Percentiles rank a stretch among this genome's conserved stretches.
Evolutionary conservation across 2,329 filamentous ascomycete species (phyloP).

Genomic region (Gremmenia infestans): DNA sequence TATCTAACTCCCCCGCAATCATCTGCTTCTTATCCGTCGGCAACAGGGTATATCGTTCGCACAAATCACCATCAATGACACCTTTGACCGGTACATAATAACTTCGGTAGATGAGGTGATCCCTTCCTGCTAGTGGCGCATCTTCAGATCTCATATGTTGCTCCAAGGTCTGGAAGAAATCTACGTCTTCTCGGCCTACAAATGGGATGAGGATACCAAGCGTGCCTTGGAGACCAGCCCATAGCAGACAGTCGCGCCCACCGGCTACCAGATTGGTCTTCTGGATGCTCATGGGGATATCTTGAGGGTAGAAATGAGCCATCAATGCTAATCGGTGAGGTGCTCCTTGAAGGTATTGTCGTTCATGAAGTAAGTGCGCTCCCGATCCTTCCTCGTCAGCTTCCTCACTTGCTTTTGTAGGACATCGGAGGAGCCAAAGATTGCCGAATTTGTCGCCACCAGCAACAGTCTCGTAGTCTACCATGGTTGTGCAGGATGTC

Average conservation of each 20-base stretch:
- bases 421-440: conserved; percentile 85
- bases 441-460: conserved; percentile 98
- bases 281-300: conserved; percentile 84
- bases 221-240: conserved; percentile 92
- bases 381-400: conserved; percentile 90
- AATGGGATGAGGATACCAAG: conserved; percentile 93
- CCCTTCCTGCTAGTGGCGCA: conserved; percentile 80
- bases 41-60: conserved; percentile 82
- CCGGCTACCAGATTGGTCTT: conserved; percentile 88
- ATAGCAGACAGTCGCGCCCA: conserved; percentile 85
- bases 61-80: conserved; percentile 93
- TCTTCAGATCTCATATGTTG: conserved; percentile 82
- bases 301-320: conserved; percentile 84
- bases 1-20: conserved; percentile 89
- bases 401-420: conserved; percentile 78
- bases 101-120: conserved; percentile 91
- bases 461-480: conserved; percentile 93
- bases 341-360: conserved; percentile 84
- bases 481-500: conserved; percentile 88
- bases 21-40: conserved; percentile 87
- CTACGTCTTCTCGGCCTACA: conserved; percentile 83
- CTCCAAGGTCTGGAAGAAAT: conserved; percentile 96
- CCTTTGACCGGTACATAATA: conserved; percentile 98
- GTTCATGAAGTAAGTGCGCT: conserved; percentile 84
- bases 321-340: conserved; percentile 80